phyloP scores from a whole-genome alignment of 2,329 filamentous ascomycete species.

The Ophiostoma ulmi region DNA sequence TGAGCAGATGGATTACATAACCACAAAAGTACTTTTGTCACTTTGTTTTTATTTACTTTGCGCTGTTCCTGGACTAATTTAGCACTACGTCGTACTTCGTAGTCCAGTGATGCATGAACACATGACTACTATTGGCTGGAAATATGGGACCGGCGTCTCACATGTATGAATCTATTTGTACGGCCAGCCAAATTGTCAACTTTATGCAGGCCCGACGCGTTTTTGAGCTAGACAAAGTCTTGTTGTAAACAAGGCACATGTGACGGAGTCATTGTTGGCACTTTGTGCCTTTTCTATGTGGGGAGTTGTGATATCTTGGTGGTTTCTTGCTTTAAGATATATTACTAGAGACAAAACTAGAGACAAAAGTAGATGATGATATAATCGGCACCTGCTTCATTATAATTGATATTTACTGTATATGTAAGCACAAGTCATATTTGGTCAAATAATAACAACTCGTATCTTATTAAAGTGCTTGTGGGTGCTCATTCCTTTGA shows the following conservation, averaged over 20 bases:
- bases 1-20: background rate
- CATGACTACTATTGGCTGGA: slow-evolving; percentile 14
- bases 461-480: slow-evolving; percentile 1
- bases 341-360: no score
- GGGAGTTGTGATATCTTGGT: background rate
- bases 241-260: background rate
- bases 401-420: background rate
- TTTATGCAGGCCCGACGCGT: slow-evolving; percentile 19
- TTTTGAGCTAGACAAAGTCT: background rate
- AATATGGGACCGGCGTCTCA: background rate
- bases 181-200: slow-evolving; percentile 22
- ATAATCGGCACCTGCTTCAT: background rate
- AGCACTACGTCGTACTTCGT: slow-evolving; percentile 8
- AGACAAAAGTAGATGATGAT: background rate
- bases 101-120: background rate
- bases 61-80: slow-evolving; percentile 19
- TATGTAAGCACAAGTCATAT: no score
- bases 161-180: background rate
- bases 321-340: background rate
- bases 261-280: background rate
- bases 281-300: background rate
- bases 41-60: slow-evolving; percentile 10
- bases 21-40: background rate
- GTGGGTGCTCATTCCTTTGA: background rate
- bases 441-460: background rate